These are phyloP conservation scores for Pseudoturritis turrita DNA, from an alignment of 345 rosid species.

Conservation along the genomic window DNA sequence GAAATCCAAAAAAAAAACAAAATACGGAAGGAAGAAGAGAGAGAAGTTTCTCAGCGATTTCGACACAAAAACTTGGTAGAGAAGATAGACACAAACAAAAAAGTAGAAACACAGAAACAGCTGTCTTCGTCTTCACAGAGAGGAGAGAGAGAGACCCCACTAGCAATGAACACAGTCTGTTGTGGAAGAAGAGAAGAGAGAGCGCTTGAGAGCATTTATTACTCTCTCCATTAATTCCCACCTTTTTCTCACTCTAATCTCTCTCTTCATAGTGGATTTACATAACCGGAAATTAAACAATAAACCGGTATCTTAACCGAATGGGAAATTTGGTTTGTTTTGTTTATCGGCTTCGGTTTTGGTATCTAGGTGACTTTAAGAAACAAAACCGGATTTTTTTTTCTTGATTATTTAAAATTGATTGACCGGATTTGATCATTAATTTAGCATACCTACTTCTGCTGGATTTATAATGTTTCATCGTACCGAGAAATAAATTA, in stretches of 20 bases:
- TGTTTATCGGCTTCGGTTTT: no score
- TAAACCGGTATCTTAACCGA: background rate
- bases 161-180: constrained; percentile 33
- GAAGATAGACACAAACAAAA: constrained; percentile 21
- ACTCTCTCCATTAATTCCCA: constrained; percentile 27
- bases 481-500: constrained; percentile 5
- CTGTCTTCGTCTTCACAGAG: constrained; percentile 29
- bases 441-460: background rate
- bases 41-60: background rate
- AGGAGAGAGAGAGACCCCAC: constrained; percentile 32
- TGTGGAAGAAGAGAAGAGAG: constrained; percentile 27
- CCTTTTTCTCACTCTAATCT: constrained; percentile 12
- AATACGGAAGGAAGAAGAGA: constrained; percentile 1
- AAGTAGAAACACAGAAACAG: constrained; percentile 23
- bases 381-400: no score
- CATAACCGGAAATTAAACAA: constrained; percentile 5
- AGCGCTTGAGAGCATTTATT: constrained; percentile 33
- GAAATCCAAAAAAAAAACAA: background rate
- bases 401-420: background rate
- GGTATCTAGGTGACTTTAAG: no score
- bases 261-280: background rate
- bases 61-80: background rate
- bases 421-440: background rate
- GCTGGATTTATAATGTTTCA: background rate
- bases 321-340: background rate